Base-by-base conservation (phyloP, 495 filamentous ascomycete genomes). In the Penicillium goetzii region DNA sequence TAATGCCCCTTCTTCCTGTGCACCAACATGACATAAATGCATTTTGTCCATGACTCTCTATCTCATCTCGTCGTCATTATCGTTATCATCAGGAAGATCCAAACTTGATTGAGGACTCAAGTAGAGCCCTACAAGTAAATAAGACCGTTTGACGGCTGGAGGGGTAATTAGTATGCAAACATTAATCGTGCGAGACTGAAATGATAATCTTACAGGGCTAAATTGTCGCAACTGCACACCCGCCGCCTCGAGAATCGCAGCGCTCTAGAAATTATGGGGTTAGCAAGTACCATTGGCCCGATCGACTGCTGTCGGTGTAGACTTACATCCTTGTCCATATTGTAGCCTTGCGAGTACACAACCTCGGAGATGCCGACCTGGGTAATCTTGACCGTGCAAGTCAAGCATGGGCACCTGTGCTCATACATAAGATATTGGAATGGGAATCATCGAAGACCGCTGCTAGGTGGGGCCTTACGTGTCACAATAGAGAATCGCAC, bases 321-420 rank as follows among this genome's bases (percentile, higher is more conserved):
- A 58, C 76, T 62, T 66, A 86, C 85, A 61, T 83, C 85, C 26
- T 76, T 80, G 74, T 99, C 95, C 91, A 99, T 97, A 62, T 91
- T 92, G 69, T 99, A 99, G 8, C 92, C 86, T 70, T 95, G 89
- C 52, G 86, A 91, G 72, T 96, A 99, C 30, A 99, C 95, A 28
- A 99, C 95, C 80, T 99, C 95, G 25, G 83, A 86, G 33, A 99
- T 96, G 0, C 95, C 95, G 26, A 97, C 92, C 76, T 99, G 95
- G 9, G 90, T 88, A 69, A 99, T 97, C 75, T 99, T 99, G 78
- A 98, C 93, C 65, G 90, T 94, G 74, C 95, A 99, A n/a, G 95
- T 99, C 80, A 98, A 82, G 68, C 95, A 99, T 14, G 95, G 95
- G 69, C 95, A 98, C 19, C 85, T 88, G 61, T 28, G 4, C 50